A percentile compares a stretch with the other conserved stretches of the same genome.
Evolutionary conservation across 257 asterid species (phyloP).

Genomic region (Rehmannia glutinosa): DNA sequence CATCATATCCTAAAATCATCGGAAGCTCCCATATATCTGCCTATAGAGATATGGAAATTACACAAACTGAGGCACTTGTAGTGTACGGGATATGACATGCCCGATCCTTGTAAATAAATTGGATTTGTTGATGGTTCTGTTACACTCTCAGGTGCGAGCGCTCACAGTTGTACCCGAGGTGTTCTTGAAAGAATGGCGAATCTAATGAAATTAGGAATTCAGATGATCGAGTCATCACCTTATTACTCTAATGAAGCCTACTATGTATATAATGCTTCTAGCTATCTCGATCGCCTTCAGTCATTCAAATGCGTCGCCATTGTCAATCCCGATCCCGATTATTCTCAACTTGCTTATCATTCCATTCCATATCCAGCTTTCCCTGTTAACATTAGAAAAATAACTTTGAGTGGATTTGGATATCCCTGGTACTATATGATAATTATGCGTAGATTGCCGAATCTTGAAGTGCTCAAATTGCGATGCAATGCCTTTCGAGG

Average conservation of each 20-base stretch:
- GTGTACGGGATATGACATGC: not conserved
- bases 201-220: not conserved
- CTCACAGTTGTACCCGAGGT: not conserved
- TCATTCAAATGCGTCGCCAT: not conserved
- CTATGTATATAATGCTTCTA: not conserved
- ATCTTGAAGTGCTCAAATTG: not conserved
- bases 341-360: not conserved
- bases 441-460: not conserved
- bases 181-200: not conserved
- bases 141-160: not conserved
- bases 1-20: not conserved
- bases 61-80: not conserved
- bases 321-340: not conserved
- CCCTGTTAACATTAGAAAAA: not conserved
- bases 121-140: not conserved
- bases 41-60: not conserved
- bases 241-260: not conserved
- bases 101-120: not conserved
- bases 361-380: not conserved
- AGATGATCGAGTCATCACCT: not conserved
- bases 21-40: not conserved
- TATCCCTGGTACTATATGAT: not conserved
- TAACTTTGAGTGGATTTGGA: not conserved
- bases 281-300: not conserved
- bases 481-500: not conserved